Conservation (phyloP, 352 stramenopile genomes). For the Globisporangium megalacanthum region DNA sequence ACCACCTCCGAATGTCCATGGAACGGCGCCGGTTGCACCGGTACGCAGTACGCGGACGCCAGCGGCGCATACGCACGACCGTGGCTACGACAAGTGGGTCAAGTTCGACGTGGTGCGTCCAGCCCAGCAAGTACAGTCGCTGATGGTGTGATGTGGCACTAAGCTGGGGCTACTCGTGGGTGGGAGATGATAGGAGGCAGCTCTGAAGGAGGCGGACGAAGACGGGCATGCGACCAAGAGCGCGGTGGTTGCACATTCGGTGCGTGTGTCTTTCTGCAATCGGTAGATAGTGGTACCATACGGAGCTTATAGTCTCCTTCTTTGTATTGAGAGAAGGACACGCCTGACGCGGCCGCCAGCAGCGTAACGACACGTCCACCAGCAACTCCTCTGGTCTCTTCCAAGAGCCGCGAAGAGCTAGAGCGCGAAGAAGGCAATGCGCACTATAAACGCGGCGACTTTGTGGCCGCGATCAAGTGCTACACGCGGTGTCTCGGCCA, state of each 20-base stretch:
- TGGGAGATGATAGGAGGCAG: constrained; percentile 28
- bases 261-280: neutral
- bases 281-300: no score
- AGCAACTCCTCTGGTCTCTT: no score
- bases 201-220: constrained; percentile 36
- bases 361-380: no score
- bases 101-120: constrained; percentile 78
- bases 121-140: no score
- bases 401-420: constrained; percentile 47
- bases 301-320: no score
- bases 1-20: neutral
- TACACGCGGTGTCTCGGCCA: constrained; percentile 87
- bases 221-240: constrained; percentile 1
- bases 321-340: neutral
- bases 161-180: neutral
- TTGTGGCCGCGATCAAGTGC: constrained; percentile 80
- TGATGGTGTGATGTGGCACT: neutral
- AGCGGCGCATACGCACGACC: constrained; percentile 83
- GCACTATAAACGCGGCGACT: constrained; percentile 85
- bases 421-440: constrained; percentile 91
- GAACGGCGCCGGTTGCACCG: constrained; percentile 12
- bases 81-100: constrained; percentile 89
- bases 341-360: no score
- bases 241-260: neutral
- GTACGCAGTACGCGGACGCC: constrained; percentile 7